These are phyloP conservation scores for Thielaviopsis euricoi DNA, from an alignment of 2,329 filamentous ascomycete genomes.

Conservation along the genomic window DNA sequence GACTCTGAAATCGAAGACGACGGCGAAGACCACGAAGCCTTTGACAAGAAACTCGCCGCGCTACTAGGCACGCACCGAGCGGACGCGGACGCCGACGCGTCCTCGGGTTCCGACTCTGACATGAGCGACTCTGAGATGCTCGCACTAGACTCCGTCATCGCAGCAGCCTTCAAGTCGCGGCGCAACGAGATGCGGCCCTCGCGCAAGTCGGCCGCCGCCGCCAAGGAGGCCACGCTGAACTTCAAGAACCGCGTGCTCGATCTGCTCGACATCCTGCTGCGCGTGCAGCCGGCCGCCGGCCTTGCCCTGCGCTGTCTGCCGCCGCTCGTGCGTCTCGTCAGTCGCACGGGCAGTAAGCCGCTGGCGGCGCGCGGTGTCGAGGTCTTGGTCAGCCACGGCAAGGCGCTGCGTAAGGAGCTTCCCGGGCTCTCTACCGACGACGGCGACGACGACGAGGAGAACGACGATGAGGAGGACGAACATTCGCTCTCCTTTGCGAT, in stretches of 20 bases:
- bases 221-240: slow-evolving; percentile 75
- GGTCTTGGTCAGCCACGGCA: slow-evolving; percentile 58
- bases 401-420: slow-evolving; percentile 42
- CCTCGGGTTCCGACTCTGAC: slow-evolving; percentile 51
- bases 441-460: slow-evolving; percentile 20
- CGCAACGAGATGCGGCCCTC: slow-evolving; percentile 45
- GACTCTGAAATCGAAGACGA: slow-evolving; percentile 29
- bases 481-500: not conserved
- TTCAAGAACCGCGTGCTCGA: slow-evolving; percentile 93
- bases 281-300: slow-evolving; percentile 53
- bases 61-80: slow-evolving; percentile 57
- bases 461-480: slow-evolving; percentile 19
- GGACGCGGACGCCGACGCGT: slow-evolving; percentile 40
- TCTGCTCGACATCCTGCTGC: slow-evolving; percentile 69
- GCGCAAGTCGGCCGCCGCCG: slow-evolving; percentile 74
- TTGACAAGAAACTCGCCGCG: slow-evolving; percentile 62
- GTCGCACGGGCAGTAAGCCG: slow-evolving; percentile 60
- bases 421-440: slow-evolving; percentile 23
- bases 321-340: slow-evolving; percentile 59
- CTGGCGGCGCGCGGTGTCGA: slow-evolving; percentile 56
- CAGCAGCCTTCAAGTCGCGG: slow-evolving; percentile 69
- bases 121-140: slow-evolving; percentile 98
- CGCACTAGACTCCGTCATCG: slow-evolving; percentile 65
- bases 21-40: slow-evolving; percentile 27
- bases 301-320: slow-evolving; percentile 54